These are phyloP conservation scores for Tylopilus balloui DNA, from an alignment of 768 basidiomycete genomes.

Conservation along the genomic window DNA sequence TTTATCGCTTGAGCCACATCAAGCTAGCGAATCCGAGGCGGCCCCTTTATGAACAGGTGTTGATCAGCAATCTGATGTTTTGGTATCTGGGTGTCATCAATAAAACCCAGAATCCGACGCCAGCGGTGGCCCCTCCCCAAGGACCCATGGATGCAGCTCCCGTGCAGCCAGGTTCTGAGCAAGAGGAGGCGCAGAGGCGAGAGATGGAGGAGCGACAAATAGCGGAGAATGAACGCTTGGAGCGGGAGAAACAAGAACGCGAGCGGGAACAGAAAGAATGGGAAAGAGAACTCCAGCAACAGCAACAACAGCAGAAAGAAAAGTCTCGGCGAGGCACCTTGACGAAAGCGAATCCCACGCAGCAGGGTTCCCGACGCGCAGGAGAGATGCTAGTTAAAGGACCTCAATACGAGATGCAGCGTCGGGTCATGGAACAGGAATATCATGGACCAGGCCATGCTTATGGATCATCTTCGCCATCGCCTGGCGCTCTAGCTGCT, in stretches of 20 bases:
- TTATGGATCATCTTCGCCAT: constrained; percentile 25
- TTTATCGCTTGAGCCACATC: constrained; percentile 96
- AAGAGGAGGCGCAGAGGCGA: constrained; percentile 36
- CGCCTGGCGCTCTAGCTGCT: constrained; percentile 20
- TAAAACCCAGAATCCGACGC: constrained; percentile 61
- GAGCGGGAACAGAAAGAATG: constrained; percentile 46
- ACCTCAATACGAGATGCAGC: constrained; percentile 93
- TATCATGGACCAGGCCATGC: constrained; percentile 43
- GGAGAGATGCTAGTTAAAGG: constrained; percentile 86
- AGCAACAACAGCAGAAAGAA: constrained; percentile 40
- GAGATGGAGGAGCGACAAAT: constrained; percentile 39
- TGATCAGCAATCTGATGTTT: constrained; percentile 95
- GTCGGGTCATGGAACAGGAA: constrained; percentile 89
- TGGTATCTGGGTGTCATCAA: constrained; percentile 99
- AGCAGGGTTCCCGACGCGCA: constrained; percentile 49
- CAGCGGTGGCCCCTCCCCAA: constrained; percentile 35
- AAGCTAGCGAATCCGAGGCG: constrained; percentile 96
- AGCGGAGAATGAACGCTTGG: constrained; percentile 40
- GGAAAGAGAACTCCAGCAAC: constrained; percentile 29
- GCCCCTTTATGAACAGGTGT: constrained; percentile 94
- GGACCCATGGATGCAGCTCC: constrained; percentile 17
- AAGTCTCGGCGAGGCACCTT: constrained; percentile 47
- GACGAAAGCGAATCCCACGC: constrained; percentile 57
- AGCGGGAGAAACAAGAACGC: constrained; percentile 54
- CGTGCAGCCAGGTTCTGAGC: constrained; percentile 30